Conservation (phyloP, 2,329 filamentous ascomycete species). For the Venturia aucupariae region DNA sequence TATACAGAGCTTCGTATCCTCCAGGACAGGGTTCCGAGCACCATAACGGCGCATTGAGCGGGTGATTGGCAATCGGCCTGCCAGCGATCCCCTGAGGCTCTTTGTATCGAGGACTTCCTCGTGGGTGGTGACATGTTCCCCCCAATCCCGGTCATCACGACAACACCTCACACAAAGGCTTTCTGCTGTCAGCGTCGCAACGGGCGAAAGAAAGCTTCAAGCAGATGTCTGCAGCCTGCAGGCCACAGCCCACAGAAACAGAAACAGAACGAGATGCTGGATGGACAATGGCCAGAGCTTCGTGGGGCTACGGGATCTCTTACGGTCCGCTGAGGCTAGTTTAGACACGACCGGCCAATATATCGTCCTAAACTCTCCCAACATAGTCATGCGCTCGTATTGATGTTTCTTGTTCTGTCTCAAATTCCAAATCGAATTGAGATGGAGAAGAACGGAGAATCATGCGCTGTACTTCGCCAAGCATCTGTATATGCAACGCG, state of each 20-base stretch:
- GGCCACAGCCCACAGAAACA: not conserved
- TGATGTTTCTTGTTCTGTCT: not conserved
- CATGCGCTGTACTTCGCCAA: not conserved
- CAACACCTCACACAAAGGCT: not conserved
- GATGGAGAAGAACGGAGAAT: not conserved
- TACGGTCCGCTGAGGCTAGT: not conserved
- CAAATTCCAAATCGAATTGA: not conserved
- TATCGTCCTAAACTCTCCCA: not conserved
- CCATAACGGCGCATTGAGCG: constrained; percentile 1
- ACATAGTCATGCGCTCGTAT: not conserved
- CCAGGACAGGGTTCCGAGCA: not conserved
- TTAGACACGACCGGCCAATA: not conserved
- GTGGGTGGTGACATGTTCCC: not conserved
- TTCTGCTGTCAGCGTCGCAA: not conserved
- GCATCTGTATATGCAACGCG: not conserved
- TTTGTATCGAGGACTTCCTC: not conserved
- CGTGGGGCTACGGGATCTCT: not conserved
- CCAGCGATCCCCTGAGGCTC: not conserved
- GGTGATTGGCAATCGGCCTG: not conserved
- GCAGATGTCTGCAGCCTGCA: not conserved
- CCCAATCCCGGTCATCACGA: not conserved
- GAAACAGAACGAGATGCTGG: not conserved
- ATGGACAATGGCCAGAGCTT: not conserved
- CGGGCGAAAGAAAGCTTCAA: not conserved
- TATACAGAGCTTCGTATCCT: too few relatives aligned